Percentiles rank a stretch among this genome's conserved stretches.
These are phyloP conservation scores for Cryphonectria radicalis DNA, from an alignment of 2,329 filamentous ascomycete genomes.

Conservation along the genomic window DNA sequence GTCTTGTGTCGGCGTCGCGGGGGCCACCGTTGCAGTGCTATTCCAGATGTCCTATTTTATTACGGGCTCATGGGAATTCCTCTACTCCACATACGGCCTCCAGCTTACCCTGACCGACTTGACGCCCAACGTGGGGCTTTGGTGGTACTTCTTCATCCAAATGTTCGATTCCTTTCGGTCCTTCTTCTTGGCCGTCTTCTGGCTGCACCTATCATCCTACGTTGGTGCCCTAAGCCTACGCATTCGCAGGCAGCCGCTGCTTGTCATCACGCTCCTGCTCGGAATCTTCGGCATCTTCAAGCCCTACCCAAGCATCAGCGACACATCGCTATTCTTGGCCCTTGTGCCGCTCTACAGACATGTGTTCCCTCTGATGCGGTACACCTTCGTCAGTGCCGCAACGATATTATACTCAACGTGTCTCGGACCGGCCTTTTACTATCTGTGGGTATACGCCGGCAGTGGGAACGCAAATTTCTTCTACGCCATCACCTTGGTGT, in stretches of 20 bases:
- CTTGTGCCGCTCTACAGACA: constrained; percentile 87
- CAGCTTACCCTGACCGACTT: constrained; percentile 90
- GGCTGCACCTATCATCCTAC: constrained; percentile 91
- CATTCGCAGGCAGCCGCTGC: constrained; percentile 82
- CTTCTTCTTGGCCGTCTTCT: constrained; percentile 98
- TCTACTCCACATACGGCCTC: constrained; percentile 88
- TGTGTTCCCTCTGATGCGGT: constrained; percentile 89
- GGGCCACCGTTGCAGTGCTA: constrained; percentile 61
- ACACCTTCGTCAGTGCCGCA: constrained; percentile 84
- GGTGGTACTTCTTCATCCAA: constrained; percentile 99
- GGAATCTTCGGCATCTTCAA: constrained; percentile 96
- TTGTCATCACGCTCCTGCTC: constrained; percentile 80
- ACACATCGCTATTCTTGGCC: constrained; percentile 84
- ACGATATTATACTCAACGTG: constrained; percentile 86
- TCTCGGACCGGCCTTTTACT: constrained; percentile 91
- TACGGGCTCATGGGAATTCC: constrained; percentile 84
- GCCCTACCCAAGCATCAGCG: constrained; percentile 91
- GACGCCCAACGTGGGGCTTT: constrained; percentile 91
- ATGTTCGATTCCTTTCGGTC: constrained; percentile 98
- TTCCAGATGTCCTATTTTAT: constrained; percentile 74
- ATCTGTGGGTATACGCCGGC: constrained; percentile 97
- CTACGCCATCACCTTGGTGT: constrained; percentile 98
- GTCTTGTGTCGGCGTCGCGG: constrained; percentile 57
- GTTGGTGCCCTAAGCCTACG: constrained; percentile 84
- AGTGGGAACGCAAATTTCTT: constrained; percentile 99